phyloP scores from a whole-genome alignment of 768 basidiomycete genomes.

The Scleroderma citrinum region DNA sequence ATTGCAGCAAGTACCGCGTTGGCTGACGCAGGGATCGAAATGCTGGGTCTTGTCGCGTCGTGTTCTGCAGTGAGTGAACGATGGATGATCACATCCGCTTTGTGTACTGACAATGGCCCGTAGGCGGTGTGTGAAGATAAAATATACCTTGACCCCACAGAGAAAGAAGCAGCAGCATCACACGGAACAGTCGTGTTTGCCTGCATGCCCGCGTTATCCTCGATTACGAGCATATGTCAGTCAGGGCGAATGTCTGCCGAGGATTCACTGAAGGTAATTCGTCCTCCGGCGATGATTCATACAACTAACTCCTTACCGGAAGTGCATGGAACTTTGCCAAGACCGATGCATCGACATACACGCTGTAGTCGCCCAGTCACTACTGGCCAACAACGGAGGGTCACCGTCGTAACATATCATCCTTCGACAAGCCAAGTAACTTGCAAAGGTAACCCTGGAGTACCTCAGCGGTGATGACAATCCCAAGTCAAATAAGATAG shows the following conservation, averaged over 20 bases:
- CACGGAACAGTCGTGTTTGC: conserved; percentile 71
- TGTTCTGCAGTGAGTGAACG: conserved; percentile 71
- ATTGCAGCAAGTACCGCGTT: conserved; percentile 88
- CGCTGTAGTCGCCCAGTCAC: conserved; percentile 63
- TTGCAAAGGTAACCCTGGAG: no score
- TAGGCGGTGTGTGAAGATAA: conserved; percentile 54
- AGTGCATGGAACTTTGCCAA: conserved; percentile 72
- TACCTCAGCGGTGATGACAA: no score
- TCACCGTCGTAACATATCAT: background rate
- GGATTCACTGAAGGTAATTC: conserved; percentile 51
- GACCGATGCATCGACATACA: conserved; percentile 72
- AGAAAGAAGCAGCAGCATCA: conserved; percentile 54
- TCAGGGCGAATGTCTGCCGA: conserved; percentile 57
- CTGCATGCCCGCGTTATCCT: conserved; percentile 83
- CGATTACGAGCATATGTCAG: conserved; percentile 83
- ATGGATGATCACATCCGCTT: background rate
- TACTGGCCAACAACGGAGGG: conserved; percentile 31
- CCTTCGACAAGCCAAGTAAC: no score
- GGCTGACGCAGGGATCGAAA: conserved; percentile 89
- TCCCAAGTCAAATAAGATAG: no score
- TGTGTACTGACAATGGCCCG: background rate
- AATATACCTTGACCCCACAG: conserved; percentile 77
- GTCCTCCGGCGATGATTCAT: background rate
- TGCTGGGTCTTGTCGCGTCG: conserved; percentile 82
- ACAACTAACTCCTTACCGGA: background rate